These are phyloP conservation scores for Hanseniaspora mollemarum DNA, from an alignment of 805 yeast species.

Conservation along the genomic window DNA sequence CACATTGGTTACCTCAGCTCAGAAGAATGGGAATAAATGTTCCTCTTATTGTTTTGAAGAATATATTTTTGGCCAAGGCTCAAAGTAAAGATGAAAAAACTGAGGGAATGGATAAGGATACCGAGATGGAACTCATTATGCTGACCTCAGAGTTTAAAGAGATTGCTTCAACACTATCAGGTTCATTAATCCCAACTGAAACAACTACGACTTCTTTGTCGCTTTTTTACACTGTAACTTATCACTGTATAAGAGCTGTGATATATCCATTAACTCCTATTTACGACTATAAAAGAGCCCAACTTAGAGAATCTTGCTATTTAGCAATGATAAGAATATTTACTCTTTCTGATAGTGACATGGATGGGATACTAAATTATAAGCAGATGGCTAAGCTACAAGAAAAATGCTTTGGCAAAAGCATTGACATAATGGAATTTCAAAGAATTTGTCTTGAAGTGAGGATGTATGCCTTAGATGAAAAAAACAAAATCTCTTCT, in stretches of 20 bases:
- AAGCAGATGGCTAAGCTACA: conserved; percentile 63
- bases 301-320: conserved; percentile 62
- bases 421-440: conserved; percentile 41
- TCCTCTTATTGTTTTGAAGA: conserved; percentile 85
- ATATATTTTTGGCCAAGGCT: conserved; percentile 47
- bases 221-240: conserved; percentile 43
- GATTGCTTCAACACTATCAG: conserved; percentile 61
- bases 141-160: conserved; percentile 35
- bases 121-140: conserved; percentile 15
- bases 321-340: conserved; percentile 73
- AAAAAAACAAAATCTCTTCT: neutral
- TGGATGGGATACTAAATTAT: conserved; percentile 69
- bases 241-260: conserved; percentile 84
- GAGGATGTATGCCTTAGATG: conserved; percentile 21
- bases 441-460: conserved; percentile 21
- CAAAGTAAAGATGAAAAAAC: conserved; percentile 12
- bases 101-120: neutral
- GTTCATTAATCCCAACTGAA: conserved; percentile 78
- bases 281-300: conserved; percentile 82
- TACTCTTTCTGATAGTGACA: conserved; percentile 77
- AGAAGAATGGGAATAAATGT: conserved; percentile 86
- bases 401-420: conserved; percentile 57
- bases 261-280: conserved; percentile 88
- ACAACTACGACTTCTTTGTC: conserved; percentile 46
- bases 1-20: conserved; percentile 90